These are phyloP conservation scores for Gossypioides kirkii DNA, from an alignment of 345 rosid species.

Conservation along the genomic window DNA sequence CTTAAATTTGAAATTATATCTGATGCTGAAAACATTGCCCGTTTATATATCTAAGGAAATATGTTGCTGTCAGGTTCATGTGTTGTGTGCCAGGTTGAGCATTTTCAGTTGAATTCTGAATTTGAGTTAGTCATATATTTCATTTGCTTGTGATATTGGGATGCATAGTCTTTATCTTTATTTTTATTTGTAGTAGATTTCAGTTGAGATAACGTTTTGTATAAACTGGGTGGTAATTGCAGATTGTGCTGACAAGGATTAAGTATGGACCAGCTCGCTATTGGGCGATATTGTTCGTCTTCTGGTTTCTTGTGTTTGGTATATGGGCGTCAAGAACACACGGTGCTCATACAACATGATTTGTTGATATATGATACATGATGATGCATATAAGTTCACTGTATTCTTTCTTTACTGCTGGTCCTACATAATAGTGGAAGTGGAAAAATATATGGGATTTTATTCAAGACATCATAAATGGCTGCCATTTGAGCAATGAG, in stretches of 20 bases:
- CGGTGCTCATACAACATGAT: conserved; percentile 48
- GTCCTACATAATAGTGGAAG: not conserved
- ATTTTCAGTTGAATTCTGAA: not conserved
- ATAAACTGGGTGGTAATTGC: conserved; percentile 27
- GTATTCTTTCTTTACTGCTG: not conserved
- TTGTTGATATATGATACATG: conserved; percentile 1
- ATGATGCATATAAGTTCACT: conserved; percentile 14
- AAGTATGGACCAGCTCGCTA: conserved; percentile 96
- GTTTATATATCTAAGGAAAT: not conserved
- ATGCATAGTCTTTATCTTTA: not conserved
- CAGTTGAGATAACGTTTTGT: not conserved
- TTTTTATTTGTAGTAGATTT: not conserved
- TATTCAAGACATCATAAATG: not conserved
- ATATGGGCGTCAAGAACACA: conserved; percentile 91
- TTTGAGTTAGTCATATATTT: not conserved
- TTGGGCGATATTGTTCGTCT: conserved; percentile 93
- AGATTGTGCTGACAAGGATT: conserved; percentile 94
- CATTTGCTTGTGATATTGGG: conserved; percentile 2
- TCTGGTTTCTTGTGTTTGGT: conserved; percentile 98
- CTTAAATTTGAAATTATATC: not conserved
- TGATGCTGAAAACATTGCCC: not conserved
- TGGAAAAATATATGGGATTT: not conserved
- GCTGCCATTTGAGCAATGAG: conserved; percentile 1
- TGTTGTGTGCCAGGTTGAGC: not conserved
- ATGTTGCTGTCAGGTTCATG: not conserved